phyloP scores from a whole-genome alignment of 1,284 basidiomycete genomes.

The Trichosporon sp. region DNA sequence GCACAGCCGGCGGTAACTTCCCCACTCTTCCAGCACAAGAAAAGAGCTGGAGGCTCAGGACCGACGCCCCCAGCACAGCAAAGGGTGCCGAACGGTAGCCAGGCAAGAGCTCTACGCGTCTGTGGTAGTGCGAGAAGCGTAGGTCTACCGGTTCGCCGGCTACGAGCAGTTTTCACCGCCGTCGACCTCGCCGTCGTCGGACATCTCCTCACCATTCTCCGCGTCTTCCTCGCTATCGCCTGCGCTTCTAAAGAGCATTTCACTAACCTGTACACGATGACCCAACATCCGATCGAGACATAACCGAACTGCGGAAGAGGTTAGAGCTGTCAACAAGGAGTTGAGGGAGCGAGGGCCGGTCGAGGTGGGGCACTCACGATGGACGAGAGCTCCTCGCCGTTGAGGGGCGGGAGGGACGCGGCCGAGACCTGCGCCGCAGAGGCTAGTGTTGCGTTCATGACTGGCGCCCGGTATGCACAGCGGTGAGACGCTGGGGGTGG shows the following conservation, averaged over 20 bases:
- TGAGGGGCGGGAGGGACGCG: conserved; percentile 2
- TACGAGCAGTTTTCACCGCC: neutral
- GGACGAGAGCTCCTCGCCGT: conserved; percentile 29
- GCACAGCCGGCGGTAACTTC: too few relatives aligned
- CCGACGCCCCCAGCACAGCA: too few relatives aligned
- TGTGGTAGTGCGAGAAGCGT: neutral
- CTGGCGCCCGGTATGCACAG: neutral
- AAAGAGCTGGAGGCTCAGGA: too few relatives aligned
- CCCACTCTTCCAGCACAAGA: too few relatives aligned
- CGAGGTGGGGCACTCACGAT: conserved; percentile 34
- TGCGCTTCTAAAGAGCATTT: neutral
- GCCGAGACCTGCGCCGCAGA: neutral
- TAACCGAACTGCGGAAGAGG: conserved; percentile 10
- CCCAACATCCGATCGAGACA: conserved; percentile 35
- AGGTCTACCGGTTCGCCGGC: neutral
- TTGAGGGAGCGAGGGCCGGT: neutral
- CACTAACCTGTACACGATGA: conserved; percentile 36
- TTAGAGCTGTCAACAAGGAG: neutral
- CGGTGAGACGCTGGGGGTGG: neutral
- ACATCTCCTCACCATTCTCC: neutral
- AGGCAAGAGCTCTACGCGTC: neutral
- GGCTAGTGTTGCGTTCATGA: neutral
- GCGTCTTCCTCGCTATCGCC: neutral
- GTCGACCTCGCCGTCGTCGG: neutral
- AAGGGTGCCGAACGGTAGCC: neutral